Evolutionary conservation across 2,329 filamentous ascomycete species (phyloP).

Genomic region (Botrytis elliptica): DNA sequence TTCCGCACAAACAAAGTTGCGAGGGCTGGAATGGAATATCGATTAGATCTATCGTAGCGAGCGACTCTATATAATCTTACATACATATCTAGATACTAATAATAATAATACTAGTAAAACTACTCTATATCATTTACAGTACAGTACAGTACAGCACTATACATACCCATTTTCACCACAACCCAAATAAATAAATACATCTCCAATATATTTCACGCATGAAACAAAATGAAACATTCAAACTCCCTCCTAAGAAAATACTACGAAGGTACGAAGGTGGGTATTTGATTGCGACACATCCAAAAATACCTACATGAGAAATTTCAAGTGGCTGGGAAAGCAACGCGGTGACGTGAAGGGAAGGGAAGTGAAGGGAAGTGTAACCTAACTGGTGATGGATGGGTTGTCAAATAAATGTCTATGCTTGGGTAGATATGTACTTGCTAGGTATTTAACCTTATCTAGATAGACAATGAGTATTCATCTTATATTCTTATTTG

Average conservation of each 20-base stretch:
- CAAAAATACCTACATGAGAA: neutral
- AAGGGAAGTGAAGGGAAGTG: neutral
- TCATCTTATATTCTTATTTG: neutral
- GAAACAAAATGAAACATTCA: neutral
- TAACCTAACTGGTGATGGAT: conserved; percentile 2
- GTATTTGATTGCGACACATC: neutral
- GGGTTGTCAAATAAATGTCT: neutral
- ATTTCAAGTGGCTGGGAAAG: neutral
- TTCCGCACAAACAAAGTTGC: neutral
- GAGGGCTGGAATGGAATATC: neutral
- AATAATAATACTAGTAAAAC: neutral
- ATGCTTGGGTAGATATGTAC: neutral
- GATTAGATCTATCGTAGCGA: neutral
- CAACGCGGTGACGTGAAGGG: neutral
- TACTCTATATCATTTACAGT: neutral
- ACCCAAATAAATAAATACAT: too few relatives aligned
- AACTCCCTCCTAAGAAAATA: neutral
- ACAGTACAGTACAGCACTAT: neutral
- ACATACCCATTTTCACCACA: neutral
- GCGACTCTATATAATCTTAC: neutral
- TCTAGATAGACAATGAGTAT: neutral
- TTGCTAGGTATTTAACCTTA: neutral
- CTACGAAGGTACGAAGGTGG: too few relatives aligned
- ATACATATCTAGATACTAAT: neutral
- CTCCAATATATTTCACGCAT: neutral